Evolutionary conservation across 2,329 filamentous ascomycete genomes (phyloP).

Genomic region (Myrmaecium sp.): DNA sequence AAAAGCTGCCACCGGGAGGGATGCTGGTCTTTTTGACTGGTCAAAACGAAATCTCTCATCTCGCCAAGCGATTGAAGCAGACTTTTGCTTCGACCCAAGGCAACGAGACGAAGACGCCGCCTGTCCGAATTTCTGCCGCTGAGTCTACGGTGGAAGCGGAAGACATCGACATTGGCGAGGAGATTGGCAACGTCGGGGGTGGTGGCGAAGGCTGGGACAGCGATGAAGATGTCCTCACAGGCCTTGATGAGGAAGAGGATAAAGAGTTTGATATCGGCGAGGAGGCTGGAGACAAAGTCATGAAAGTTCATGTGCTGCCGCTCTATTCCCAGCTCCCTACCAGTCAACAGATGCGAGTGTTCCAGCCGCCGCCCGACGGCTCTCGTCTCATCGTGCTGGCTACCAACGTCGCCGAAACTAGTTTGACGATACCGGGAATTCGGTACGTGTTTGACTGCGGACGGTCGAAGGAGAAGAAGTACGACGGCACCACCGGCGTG

Average conservation of each 20-base stretch:
- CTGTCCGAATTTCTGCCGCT: slow-evolving; percentile 57
- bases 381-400: slow-evolving; percentile 76
- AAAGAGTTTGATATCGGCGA: slow-evolving; percentile 44
- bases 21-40: slow-evolving; percentile 92
- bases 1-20: slow-evolving; percentile 74
- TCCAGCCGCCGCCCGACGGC: slow-evolving; percentile 67
- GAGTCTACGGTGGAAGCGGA: slow-evolving; percentile 71
- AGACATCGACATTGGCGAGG: slow-evolving; percentile 62
- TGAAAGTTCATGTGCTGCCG: slow-evolving; percentile 76
- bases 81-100: slow-evolving; percentile 39
- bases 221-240: too few relatives aligned
- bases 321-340: slow-evolving; percentile 87
- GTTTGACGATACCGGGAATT: slow-evolving; percentile 88
- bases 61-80: slow-evolving; percentile 65
- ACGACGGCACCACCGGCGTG: slow-evolving; percentile 74
- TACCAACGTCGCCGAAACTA: slow-evolving; percentile 94
- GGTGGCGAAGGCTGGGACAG: slow-evolving; percentile 25
- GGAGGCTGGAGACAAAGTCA: slow-evolving; percentile 46
- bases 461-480: slow-evolving; percentile 78
- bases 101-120: slow-evolving; percentile 36
- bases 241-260: slow-evolving; percentile 36
- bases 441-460: slow-evolving; percentile 94
- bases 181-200: slow-evolving; percentile 22
- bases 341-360: slow-evolving; percentile 78
- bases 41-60: slow-evolving; percentile 71